Base-by-base conservation (phyloP, 2,329 filamentous ascomycete genomes). In the Cryphonectria carpinicola region DNA sequence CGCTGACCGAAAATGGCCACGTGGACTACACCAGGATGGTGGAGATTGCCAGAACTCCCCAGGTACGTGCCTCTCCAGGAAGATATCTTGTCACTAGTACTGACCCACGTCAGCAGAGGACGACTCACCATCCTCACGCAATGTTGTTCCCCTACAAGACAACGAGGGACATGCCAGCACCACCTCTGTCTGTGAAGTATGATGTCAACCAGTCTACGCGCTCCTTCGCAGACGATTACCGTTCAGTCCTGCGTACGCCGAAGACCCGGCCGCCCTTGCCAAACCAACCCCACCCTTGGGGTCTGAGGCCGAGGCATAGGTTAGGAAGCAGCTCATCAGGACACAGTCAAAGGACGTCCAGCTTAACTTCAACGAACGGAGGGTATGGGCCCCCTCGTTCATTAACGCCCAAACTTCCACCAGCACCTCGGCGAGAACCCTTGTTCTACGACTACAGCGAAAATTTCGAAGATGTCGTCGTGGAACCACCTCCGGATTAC, bases 381-480 rank as follows among this genome's bases (percentile, higher is more conserved):
- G 84, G 85, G 81, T 86, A 87, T 67, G 78, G 77, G 58, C 77
- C 74, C 28, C 74, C 74, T 46, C 77, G 75, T 4, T 77, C 79
- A 71, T 64, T 49, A 35, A n/a, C 70, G 61, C 65, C 75, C 70
- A 70, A 74, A 32, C 65, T 73, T 71, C 54, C 73, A 69, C 67
- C 71, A 70, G 46, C 46, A n/a, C 39, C 77, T 69, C 74, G 78
- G 62, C 69, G 74, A 49, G 75, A 80, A 70, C 79, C 83, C 60
- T 80, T 83, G 54, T 87, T 86, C 74, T 87, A 87, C 72, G 86
- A 88, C 74, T 87, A 87, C 74, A 84, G 81, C 25, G 86, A 87
- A 73, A 83, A 81, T 3, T 87, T 87, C 66, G 83, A 86, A 25
- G 79, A 76, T 61, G 72, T 64, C 6, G 73, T 62, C 4, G 37